Conservation (phyloP, 106 monocot genomes). For the Allium cepa region DNA sequence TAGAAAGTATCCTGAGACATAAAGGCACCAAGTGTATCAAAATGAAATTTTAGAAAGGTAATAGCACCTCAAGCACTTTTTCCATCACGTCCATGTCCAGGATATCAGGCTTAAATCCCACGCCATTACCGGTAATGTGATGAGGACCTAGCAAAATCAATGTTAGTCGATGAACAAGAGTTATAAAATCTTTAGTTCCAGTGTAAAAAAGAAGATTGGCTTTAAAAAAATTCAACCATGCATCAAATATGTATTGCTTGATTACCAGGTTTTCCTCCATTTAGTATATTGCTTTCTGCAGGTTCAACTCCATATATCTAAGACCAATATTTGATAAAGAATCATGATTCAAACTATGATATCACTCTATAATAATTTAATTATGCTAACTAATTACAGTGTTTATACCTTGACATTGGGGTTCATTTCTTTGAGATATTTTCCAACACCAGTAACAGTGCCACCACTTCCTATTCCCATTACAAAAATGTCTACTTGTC, state of each 20-base stretch:
- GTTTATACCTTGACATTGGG: conserved; percentile 67
- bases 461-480: conserved; percentile 92
- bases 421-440: conserved; percentile 80
- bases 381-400: not conserved
- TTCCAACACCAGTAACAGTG: conserved; percentile 81
- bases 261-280: conserved; percentile 94
- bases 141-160: conserved; percentile 53
- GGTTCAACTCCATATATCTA: conserved; percentile 97
- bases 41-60: not conserved
- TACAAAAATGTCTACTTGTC: conserved; percentile 85
- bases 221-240: no score
- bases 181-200: no score
- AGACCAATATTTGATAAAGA: not conserved
- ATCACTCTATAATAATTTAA: no score
- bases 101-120: conserved; percentile 90
- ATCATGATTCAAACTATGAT: not conserved
- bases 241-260: not conserved
- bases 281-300: conserved; percentile 87
- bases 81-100: conserved; percentile 98
- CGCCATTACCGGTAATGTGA: conserved; percentile 88
- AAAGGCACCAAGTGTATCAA: not conserved
- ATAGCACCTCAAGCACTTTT: conserved; percentile 72
- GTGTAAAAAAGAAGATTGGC: no score
- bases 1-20: no score
- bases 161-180: no score